phyloP scores from a whole-genome alignment of 495 filamentous ascomycete genomes.

The Podospora pseudoanserina region DNA sequence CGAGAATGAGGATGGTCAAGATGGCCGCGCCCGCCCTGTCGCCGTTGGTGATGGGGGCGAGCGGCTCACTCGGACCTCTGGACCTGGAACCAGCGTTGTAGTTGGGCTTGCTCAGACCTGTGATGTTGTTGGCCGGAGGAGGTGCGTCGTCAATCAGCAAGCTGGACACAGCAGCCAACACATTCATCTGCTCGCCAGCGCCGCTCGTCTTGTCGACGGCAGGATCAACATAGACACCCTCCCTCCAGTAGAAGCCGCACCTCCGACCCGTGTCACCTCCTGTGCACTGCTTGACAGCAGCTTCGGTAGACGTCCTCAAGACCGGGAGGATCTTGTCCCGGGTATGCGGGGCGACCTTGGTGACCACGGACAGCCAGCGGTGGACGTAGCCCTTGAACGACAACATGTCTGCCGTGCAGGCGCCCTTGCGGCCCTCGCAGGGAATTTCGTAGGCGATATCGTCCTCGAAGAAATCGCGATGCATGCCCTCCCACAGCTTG shows the following conservation, averaged over 20 bases:
- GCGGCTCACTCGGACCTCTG: constrained; percentile 9
- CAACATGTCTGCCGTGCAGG: constrained; percentile 70
- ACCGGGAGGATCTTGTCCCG: constrained; percentile 55
- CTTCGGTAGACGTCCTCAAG: constrained; percentile 58
- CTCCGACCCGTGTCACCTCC: constrained; percentile 51
- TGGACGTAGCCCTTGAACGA: constrained; percentile 79
- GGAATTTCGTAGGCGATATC: constrained; percentile 64
- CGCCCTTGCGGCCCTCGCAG: constrained; percentile 57
- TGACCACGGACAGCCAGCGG: constrained; percentile 72
- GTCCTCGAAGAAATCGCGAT: constrained; percentile 55
- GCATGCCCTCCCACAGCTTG: constrained; percentile 55
- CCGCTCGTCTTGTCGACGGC: constrained; percentile 61
- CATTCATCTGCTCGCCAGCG: constrained; percentile 66
- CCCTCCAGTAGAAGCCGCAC: constrained; percentile 56
- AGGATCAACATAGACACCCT: constrained; percentile 58
- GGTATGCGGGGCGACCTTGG: constrained; percentile 67
- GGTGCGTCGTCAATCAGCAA: constrained; percentile 37
- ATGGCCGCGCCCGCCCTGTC: constrained; percentile 32
- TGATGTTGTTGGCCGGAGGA: constrained; percentile 26
- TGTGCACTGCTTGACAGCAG: constrained; percentile 64
- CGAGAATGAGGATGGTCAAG: constrained; percentile 28
- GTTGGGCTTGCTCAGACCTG: constrained; percentile 29
- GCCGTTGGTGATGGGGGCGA: constrained; percentile 22
- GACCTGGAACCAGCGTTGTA: constrained; percentile 21
- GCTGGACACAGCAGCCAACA: constrained; percentile 59